phyloP scores from a whole-genome alignment of 192 early-diverging fungal genomes.

The Entomortierella chlamydospora region DNA sequence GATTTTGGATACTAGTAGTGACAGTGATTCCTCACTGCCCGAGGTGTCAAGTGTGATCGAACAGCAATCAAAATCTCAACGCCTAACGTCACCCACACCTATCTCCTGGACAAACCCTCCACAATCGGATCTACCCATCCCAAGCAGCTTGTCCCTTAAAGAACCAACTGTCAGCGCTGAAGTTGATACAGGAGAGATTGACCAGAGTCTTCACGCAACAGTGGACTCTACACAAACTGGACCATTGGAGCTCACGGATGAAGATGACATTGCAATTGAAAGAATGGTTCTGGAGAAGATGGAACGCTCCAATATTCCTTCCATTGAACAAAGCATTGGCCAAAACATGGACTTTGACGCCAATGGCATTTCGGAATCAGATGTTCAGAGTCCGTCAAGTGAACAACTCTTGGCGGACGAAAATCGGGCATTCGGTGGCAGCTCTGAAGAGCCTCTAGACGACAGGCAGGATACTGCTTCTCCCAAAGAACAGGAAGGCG shows the following conservation, averaged over 20 bases:
- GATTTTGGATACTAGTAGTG: background rate
- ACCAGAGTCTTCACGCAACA: background rate
- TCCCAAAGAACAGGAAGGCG: background rate
- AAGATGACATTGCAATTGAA: background rate
- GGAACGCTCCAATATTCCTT: background rate
- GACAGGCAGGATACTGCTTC: too few species aligned
- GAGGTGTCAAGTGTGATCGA: too few species aligned
- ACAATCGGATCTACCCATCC: conserved; percentile 9
- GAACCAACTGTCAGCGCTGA: background rate
- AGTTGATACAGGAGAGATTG: background rate
- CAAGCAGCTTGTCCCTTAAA: too few species aligned
- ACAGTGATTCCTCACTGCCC: background rate
- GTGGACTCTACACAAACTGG: background rate
- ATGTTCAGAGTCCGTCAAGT: too few species aligned
- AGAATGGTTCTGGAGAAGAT: background rate
- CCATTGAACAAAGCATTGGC: background rate
- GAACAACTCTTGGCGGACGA: background rate
- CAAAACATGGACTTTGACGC: too few species aligned
- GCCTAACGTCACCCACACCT: background rate
- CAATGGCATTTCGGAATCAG: too few species aligned
- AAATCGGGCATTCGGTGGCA: background rate
- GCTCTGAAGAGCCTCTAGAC: too few species aligned
- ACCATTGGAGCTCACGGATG: background rate
- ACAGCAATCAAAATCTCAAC: background rate
- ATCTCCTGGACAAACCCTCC: conserved; percentile 17